A percentile compares a stretch with the other conserved stretches of the same genome.
These are phyloP conservation scores for Mycena vulgaris DNA, from an alignment of 768 basidiomycete species.

Conservation along the genomic window DNA sequence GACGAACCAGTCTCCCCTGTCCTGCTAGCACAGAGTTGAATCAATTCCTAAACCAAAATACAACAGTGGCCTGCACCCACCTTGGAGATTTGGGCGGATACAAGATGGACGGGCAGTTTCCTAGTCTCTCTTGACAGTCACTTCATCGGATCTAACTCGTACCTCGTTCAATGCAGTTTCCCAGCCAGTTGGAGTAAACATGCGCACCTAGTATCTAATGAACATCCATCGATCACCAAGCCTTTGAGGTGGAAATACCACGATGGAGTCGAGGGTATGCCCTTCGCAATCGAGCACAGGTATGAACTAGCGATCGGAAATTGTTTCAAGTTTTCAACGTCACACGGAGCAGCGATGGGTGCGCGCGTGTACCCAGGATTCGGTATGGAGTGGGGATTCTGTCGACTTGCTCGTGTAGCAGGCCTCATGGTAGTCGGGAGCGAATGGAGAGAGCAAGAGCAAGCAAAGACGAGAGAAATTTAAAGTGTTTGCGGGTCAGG, in stretches of 20 bases:
- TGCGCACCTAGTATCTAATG: conserved; percentile 60
- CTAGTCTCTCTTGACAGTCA: conserved; percentile 57
- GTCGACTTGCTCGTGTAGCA: too few species aligned
- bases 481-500: neutral
- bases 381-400: conserved; percentile 57
- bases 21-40: neutral
- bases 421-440: too few species aligned
- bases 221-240: conserved; percentile 70
- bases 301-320: conserved; percentile 49
- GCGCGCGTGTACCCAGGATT: conserved; percentile 48
- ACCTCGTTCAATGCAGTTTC: too few species aligned
- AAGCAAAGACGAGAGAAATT: too few species aligned
- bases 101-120: conserved; percentile 60
- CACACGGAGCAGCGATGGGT: neutral
- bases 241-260: conserved; percentile 73
- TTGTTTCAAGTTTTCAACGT: neutral
- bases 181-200: neutral
- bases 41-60: neutral
- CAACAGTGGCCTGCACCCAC: neutral
- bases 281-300: conserved; percentile 64
- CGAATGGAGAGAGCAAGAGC: neutral
- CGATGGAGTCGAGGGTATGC: conserved; percentile 57
- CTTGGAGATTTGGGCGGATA: conserved; percentile 62
- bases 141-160: too few species aligned
- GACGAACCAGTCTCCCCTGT: conserved; percentile 7